These are phyloP conservation scores for Claviceps purpurea DNA, from an alignment of 2,329 filamentous ascomycete species.

Conservation along the genomic window DNA sequence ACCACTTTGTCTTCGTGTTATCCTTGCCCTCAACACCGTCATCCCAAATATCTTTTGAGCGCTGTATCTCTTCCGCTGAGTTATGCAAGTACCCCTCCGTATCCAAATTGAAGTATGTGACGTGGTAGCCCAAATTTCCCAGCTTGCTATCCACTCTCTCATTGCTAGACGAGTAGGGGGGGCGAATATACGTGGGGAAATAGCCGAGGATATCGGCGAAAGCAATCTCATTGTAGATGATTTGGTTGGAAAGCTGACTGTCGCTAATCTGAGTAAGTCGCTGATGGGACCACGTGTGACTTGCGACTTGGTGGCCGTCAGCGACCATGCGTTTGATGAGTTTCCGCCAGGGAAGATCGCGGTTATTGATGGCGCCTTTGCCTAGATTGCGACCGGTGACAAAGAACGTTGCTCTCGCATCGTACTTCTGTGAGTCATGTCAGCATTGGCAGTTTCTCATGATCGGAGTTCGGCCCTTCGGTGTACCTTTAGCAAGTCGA, in stretches of 20 bases:
- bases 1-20: conserved; percentile 21
- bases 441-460: background rate
- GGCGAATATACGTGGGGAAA: conserved; percentile 30
- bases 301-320: conserved; percentile 47
- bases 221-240: conserved; percentile 29
- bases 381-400: conserved; percentile 23
- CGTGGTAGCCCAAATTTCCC: conserved; percentile 37
- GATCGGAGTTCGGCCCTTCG: background rate
- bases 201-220: conserved; percentile 26
- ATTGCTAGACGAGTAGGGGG: conserved; percentile 33
- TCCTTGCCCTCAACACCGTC: conserved; percentile 20
- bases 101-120: conserved; percentile 47
- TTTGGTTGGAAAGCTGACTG: conserved; percentile 23
- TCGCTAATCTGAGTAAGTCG: conserved; percentile 24
- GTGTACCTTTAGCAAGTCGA: conserved; percentile 20
- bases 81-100: conserved; percentile 46
- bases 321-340: conserved; percentile 31
- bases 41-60: conserved; percentile 28
- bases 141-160: conserved; percentile 24
- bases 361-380: conserved; percentile 30
- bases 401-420: conserved; percentile 26
- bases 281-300: conserved; percentile 35
- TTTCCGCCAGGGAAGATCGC: conserved; percentile 19
- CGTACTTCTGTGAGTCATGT: conserved; percentile 16
- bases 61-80: conserved; percentile 31